Percentiles rank a stretch among this genome's conserved stretches.
phyloP scores from a whole-genome alignment of 495 filamentous ascomycete species.

The Evernia prunastri region DNA sequence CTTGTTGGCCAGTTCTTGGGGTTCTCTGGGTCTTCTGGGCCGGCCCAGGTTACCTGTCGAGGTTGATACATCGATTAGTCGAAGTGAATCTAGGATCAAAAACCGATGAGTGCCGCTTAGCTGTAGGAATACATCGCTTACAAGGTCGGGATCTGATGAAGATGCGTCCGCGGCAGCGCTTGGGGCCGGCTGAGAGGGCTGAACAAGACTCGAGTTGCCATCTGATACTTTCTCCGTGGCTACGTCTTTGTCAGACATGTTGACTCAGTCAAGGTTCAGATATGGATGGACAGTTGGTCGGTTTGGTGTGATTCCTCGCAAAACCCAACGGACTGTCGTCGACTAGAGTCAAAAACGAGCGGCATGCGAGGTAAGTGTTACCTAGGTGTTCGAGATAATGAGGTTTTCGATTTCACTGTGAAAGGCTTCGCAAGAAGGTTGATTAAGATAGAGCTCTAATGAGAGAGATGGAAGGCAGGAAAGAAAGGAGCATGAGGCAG shows the following conservation, averaged over 20 bases:
- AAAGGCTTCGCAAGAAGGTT: no score
- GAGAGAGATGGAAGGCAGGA: no score
- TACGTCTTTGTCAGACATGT: neutral
- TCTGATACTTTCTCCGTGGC: neutral
- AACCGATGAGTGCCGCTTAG: neutral
- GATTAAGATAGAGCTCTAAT: no score
- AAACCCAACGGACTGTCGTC: no score
- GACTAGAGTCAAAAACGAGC: no score
- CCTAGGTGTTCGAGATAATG: no score
- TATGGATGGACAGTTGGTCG: neutral
- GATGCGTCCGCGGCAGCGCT: neutral
- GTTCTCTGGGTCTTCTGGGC: conserved; percentile 58
- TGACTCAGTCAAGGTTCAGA: neutral
- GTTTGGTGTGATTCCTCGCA: no score
- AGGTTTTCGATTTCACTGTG: no score
- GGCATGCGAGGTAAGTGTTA: no score
- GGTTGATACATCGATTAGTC: neutral
- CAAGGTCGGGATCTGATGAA: neutral
- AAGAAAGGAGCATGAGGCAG: no score
- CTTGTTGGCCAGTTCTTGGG: conserved; percentile 52
- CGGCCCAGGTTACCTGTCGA: conserved; percentile 48
- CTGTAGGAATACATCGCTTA: neutral
- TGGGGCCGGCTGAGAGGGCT: neutral
- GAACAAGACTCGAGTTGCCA: neutral
- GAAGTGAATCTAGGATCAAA: neutral